Percentiles rank a stretch among this genome's conserved stretches.
These are phyloP conservation scores for Centella asiatica DNA, from an alignment of 129 eudicot genomes.

Conservation along the genomic window DNA sequence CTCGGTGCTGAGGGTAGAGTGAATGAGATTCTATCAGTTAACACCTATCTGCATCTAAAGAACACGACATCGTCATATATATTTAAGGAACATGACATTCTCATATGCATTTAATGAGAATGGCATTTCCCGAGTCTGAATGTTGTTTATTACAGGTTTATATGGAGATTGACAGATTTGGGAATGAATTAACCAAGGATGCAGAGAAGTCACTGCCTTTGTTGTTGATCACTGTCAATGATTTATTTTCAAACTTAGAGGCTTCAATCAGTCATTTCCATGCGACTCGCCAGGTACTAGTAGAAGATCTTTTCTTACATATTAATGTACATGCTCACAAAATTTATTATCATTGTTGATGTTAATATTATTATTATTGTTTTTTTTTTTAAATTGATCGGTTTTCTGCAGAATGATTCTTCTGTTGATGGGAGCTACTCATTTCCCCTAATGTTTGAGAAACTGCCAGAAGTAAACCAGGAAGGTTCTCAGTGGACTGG, in stretches of 20 bases:
- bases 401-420: conserved; percentile 61
- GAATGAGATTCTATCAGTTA: too few species aligned
- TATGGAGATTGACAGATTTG: conserved; percentile 65
- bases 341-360: too few species aligned
- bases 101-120: not conserved
- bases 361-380: too few species aligned
- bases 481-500: conserved; percentile 92
- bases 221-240: conserved; percentile 49
- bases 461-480: conserved; percentile 63
- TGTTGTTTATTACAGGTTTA: conserved; percentile 45
- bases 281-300: conserved; percentile 51
- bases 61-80: too few species aligned
- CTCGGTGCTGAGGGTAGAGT: too few species aligned
- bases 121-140: not conserved
- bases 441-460: conserved; percentile 59
- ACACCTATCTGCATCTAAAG: too few species aligned
- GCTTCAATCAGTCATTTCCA: conserved; percentile 73
- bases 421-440: conserved; percentile 78
- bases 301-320: too few species aligned
- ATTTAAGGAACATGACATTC: too few species aligned
- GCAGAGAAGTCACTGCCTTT: conserved; percentile 59
- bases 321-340: too few species aligned
- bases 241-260: conserved; percentile 62
- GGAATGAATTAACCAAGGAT: conserved; percentile 56
- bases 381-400: not conserved